Evolutionary conservation across 306 rosid species (phyloP).

Genomic region (Elaeagnus macrophylla): DNA sequence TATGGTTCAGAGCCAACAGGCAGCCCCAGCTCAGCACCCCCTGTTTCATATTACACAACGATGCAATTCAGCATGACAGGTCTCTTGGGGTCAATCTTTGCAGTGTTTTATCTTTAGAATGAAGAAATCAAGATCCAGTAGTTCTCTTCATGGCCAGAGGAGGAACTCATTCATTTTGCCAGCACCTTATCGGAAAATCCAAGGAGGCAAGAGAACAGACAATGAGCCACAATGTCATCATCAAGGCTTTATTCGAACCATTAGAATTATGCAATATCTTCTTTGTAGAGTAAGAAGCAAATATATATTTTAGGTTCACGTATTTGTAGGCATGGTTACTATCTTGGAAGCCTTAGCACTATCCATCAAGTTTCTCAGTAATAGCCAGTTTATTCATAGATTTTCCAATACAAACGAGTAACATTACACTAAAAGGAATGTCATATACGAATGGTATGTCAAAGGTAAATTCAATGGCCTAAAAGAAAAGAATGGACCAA

Average conservation of each 20-base stretch:
- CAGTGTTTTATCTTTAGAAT: conserved; percentile 33
- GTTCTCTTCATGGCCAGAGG: conserved; percentile 38
- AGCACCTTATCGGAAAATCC: conserved; percentile 27
- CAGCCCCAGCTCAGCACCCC: conserved; percentile 49
- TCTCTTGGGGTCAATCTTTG: conserved; percentile 33
- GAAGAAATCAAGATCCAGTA: conserved; percentile 21
- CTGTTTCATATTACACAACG: conserved; percentile 27
- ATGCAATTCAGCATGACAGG: conserved; percentile 32
- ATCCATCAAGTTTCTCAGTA: conserved; percentile 10
- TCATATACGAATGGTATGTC: no score
- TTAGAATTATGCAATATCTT: conserved; percentile 29
- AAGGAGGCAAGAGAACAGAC: conserved; percentile 29
- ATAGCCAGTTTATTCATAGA: no score
- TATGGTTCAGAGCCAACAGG: conserved; percentile 61
- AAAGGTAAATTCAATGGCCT: no score
- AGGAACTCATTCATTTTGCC: conserved; percentile 35
- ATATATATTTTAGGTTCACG: conserved; percentile 37
- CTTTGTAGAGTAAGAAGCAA: conserved; percentile 35
- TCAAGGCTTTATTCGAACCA: conserved; percentile 24
- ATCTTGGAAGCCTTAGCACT: conserved; percentile 44
- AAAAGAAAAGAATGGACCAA: no score
- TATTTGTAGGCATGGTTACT: conserved; percentile 32
- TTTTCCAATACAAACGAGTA: no score
- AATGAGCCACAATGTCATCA: conserved; percentile 19
- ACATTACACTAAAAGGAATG: no score